A percentile compares a stretch with the other conserved stretches of the same genome.
Conservation (phyloP, 2,329 filamentous ascomycete species). For the Teratosphaeria gauchensis region DNA sequence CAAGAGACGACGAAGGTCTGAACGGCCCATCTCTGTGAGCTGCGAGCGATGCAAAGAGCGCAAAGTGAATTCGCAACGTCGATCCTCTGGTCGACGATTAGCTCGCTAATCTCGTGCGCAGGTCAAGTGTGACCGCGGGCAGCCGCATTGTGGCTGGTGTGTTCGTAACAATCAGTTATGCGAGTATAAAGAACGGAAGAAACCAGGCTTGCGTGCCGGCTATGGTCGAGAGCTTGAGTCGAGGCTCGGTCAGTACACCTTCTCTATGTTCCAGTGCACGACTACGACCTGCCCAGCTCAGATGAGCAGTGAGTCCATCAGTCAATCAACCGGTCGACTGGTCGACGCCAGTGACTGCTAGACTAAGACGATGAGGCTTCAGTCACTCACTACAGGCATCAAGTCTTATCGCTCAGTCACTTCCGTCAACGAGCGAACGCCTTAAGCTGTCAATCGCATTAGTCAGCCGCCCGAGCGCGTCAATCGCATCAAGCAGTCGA, state of each 20-base stretch:
- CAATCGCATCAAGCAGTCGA: no score
- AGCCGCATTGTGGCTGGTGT: constrained; percentile 68
- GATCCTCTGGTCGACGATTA: neutral
- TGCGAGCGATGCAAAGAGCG: constrained; percentile 72
- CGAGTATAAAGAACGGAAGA: constrained; percentile 62
- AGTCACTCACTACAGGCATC: no score
- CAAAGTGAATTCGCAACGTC: constrained; percentile 47
- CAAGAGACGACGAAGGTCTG: constrained; percentile 38
- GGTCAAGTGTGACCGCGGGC: constrained; percentile 62
- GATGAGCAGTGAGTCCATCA: neutral
- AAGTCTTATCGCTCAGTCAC: no score
- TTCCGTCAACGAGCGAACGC: no score
- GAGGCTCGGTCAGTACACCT: constrained; percentile 41
- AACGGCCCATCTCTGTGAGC: constrained; percentile 40
- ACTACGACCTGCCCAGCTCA: neutral
- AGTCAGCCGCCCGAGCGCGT: no score
- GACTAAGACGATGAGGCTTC: no score
- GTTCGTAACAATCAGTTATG: constrained; percentile 56
- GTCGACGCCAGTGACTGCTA: no score
- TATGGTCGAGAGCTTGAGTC: constrained; percentile 54
- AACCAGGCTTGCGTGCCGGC: constrained; percentile 47
- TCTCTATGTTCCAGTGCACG: neutral
- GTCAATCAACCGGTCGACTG: neutral
- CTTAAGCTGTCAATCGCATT: no score
- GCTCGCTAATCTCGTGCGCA: constrained; percentile 4